A percentile compares a stretch with the other conserved stretches of the same genome.
These are phyloP conservation scores for Oenanthe javanica DNA, from an alignment of 140 eudicot genomes.

Conservation along the genomic window DNA sequence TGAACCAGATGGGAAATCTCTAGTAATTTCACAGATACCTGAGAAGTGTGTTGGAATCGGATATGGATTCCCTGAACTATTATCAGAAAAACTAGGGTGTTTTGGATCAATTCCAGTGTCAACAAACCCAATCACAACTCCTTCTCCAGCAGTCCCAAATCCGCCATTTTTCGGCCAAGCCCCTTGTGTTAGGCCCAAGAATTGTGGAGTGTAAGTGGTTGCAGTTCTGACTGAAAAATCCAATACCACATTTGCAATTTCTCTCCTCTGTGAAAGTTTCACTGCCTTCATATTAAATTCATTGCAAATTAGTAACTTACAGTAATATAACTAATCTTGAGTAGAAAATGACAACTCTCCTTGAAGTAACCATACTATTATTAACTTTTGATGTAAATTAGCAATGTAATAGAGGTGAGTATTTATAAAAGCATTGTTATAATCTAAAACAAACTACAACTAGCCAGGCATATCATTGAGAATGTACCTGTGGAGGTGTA, in stretches of 20 bases:
- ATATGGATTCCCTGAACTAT: constrained; percentile 38
- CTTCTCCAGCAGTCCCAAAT: constrained; percentile 79
- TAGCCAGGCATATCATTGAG: not conserved
- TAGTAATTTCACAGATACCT: constrained; percentile 90
- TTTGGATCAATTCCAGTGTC: constrained; percentile 91
- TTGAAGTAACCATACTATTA: not conserved
- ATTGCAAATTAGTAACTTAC: constrained; percentile 3
- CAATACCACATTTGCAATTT: constrained; percentile 72
- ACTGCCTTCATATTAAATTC: constrained; percentile 50
- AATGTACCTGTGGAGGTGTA: constrained; percentile 81
- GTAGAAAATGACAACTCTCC: not conserved
- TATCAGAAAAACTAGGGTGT: constrained; percentile 78
- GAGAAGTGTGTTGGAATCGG: constrained; percentile 76
- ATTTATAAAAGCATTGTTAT: not conserved
- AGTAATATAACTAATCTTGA: not conserved
- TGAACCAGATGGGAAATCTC: constrained; percentile 93
- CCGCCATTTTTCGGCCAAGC: constrained; percentile 95
- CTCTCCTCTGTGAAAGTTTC: constrained; percentile 61
- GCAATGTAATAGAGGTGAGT: not conserved
- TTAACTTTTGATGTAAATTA: not conserved
- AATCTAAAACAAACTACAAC: not conserved
- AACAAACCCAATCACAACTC: constrained; percentile 82
- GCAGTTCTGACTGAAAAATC: constrained; percentile 87
- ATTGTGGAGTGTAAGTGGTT: constrained; percentile 92
- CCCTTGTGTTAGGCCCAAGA: constrained; percentile 87